Conservation (phyloP, 73 alveolate species). For the Paramecium pentaurelia region DNA sequence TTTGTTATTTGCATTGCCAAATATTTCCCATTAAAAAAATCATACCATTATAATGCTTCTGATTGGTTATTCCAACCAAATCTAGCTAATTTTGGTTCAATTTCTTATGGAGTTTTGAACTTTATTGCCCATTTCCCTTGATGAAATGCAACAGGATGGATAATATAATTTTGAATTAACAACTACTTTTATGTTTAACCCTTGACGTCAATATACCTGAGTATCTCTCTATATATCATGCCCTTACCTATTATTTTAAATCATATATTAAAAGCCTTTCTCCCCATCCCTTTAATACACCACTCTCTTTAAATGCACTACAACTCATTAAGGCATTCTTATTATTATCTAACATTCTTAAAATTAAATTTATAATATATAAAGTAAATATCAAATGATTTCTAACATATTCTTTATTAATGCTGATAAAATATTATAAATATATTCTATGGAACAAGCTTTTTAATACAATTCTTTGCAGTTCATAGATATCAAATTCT, state of each 20-base stretch:
- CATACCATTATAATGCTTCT: neutral
- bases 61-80: conserved; percentile 20
- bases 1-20: neutral
- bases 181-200: neutral
- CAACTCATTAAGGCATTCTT: neutral
- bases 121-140: conserved; percentile 36
- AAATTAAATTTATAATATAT: neutral
- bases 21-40: neutral
- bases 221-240: neutral
- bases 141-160: neutral
- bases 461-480: neutral
- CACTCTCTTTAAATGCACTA: conserved; percentile 37
- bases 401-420: neutral
- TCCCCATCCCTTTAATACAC: neutral
- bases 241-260: neutral
- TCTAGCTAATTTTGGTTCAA: neutral
- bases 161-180: neutral
- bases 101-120: neutral
- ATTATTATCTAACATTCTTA: neutral
- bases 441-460: neutral
- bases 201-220: neutral
- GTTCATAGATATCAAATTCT: neutral
- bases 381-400: neutral
- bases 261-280: neutral
- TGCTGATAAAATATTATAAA: neutral